phyloP scores from a whole-genome alignment of 2,329 filamentous ascomycete species.

The Talaromyces sp. region DNA sequence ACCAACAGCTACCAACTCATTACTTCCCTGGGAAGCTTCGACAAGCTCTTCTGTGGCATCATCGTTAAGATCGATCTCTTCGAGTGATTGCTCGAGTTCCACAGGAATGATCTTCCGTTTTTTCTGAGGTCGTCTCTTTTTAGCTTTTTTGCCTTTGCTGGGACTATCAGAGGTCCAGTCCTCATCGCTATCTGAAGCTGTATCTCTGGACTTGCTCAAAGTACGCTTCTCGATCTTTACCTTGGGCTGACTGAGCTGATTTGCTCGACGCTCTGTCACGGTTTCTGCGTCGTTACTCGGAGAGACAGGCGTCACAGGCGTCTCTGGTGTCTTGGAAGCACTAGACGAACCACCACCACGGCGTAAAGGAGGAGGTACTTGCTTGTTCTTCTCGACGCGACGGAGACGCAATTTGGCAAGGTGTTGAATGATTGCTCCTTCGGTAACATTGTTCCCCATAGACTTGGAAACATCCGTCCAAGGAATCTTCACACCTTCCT shows the following conservation, averaged over 20 bases:
- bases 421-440: slow-evolving; percentile 45
- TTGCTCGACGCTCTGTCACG: neutral
- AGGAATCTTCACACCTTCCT: slow-evolving; percentile 35
- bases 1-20: slow-evolving; percentile 6
- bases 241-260: slow-evolving; percentile 1
- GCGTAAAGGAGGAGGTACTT: slow-evolving; percentile 38
- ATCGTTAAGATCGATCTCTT: slow-evolving; percentile 11
- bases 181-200: neutral
- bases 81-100: neutral
- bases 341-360: slow-evolving; percentile 23
- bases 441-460: slow-evolving; percentile 39
- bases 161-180: slow-evolving; percentile 2
- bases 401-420: slow-evolving; percentile 41
- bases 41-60: neutral
- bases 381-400: slow-evolving; percentile 28
- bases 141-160: slow-evolving; percentile 3
- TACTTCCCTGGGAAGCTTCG: neutral
- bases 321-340: slow-evolving; percentile 10
- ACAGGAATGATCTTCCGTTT: slow-evolving; percentile 11
- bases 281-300: neutral
- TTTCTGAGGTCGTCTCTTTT: slow-evolving; percentile 10
- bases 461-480: slow-evolving; percentile 37
- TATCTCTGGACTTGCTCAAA: slow-evolving; percentile 5
- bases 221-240: slow-evolving; percentile 12
- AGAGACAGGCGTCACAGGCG: neutral